Percentiles rank a stretch among this genome's conserved stretches.
Conservation (phyloP, 1,139 yeast genomes). For the Debaryomyces singareniensis region DNA sequence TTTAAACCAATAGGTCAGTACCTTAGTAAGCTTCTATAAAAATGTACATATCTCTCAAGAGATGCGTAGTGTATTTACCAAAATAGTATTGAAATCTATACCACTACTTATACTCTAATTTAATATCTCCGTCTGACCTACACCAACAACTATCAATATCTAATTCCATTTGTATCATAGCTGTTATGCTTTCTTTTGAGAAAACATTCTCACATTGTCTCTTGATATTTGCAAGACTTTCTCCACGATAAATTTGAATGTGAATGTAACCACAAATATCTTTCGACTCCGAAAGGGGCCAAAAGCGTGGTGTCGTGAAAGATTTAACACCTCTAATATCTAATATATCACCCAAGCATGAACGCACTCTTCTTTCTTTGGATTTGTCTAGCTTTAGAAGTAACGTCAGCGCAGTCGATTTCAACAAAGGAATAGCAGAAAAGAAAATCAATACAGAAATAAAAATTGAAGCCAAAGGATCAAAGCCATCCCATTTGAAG, state of each 20-base stretch:
- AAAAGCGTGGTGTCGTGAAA: conserved; percentile 83
- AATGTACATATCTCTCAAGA: too few relatives aligned
- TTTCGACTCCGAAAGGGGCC: conserved; percentile 58
- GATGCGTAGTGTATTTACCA: too few relatives aligned
- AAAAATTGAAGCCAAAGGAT: conserved; percentile 85
- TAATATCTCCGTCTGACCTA: conserved; percentile 11
- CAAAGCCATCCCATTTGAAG: conserved; percentile 63
- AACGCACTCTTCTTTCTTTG: conserved; percentile 54
- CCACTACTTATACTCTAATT: not conserved
- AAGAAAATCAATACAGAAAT: conserved; percentile 75
- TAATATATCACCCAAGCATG: conserved; percentile 59
- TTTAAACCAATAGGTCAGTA: not conserved
- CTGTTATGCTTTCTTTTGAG: conserved; percentile 29
- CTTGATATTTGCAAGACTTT: conserved; percentile 55
- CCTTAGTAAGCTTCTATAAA: not conserved
- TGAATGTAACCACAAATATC: conserved; percentile 56
- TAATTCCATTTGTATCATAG: conserved; percentile 55
- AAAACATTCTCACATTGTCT: conserved; percentile 52
- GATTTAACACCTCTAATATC: conserved; percentile 76
- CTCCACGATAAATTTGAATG: conserved; percentile 63
- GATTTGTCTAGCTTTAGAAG: conserved; percentile 53
- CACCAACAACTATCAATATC: conserved; percentile 61
- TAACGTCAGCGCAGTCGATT: conserved; percentile 72
- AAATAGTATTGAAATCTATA: not conserved
- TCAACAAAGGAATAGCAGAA: conserved; percentile 79